Percentiles rank a stretch among this genome's conserved stretches.
Conservation (phyloP, 306 rosid genomes). For the Hippophae rhamnoides region DNA sequence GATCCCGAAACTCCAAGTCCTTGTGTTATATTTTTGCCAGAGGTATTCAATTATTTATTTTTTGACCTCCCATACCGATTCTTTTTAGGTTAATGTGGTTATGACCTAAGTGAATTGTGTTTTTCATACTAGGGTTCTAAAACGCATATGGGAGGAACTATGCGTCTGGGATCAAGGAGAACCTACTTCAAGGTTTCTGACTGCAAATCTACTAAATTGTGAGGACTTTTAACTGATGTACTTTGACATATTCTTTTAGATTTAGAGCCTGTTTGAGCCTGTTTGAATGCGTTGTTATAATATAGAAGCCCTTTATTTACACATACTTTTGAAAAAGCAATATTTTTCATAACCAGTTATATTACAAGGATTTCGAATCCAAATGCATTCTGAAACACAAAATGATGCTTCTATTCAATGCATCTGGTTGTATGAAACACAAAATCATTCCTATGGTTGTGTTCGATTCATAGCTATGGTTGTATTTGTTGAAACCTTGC, state of each 20-base stretch:
- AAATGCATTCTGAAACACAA: too few relatives aligned
- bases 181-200: constrained; percentile 54
- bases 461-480: neutral
- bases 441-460: too few relatives aligned
- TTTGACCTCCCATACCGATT: neutral
- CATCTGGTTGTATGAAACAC: too few relatives aligned
- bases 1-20: constrained; percentile 58
- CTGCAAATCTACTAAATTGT: constrained; percentile 74
- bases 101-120: constrained; percentile 3
- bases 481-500: constrained; percentile 1
- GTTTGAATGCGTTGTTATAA: neutral
- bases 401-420: too few relatives aligned
- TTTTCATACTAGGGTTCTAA: constrained; percentile 56
- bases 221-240: constrained; percentile 30
- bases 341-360: too few relatives aligned
- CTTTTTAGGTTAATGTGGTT: constrained; percentile 3
- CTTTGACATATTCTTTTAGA: neutral
- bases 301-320: neutral
- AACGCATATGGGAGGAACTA: constrained; percentile 87
- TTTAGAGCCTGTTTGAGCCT: neutral
- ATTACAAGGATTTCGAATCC: too few relatives aligned
- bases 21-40: constrained; percentile 79
- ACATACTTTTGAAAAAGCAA: too few relatives aligned
- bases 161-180: constrained; percentile 86
- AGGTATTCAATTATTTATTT: constrained; percentile 27